These are phyloP conservation scores for Leucocoprinus leucothites DNA, from an alignment of 768 basidiomycete species.

Conservation along the genomic window DNA sequence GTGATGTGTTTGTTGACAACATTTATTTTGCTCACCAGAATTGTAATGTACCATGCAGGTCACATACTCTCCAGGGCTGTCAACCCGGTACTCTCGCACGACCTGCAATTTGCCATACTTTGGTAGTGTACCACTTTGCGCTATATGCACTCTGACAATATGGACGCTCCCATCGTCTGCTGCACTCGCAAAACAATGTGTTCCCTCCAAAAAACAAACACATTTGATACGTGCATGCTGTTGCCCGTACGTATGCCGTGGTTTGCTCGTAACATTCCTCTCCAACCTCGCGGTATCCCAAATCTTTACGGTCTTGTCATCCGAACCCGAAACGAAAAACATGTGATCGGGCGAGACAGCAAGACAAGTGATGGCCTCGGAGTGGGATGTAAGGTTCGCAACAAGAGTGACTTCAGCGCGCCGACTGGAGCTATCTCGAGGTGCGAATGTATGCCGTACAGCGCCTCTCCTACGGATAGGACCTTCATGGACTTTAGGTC, in stretches of 20 bases:
- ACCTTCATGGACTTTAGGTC: slow-evolving; percentile 81
- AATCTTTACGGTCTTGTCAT: slow-evolving; percentile 91
- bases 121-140: slow-evolving; percentile 63
- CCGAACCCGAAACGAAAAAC: slow-evolving; percentile 92
- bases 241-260: slow-evolving; percentile 60
- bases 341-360: slow-evolving; percentile 90
- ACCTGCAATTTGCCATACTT: slow-evolving; percentile 81
- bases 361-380: slow-evolving; percentile 73
- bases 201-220: slow-evolving; percentile 80
- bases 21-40: slow-evolving; percentile 7
- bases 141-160: slow-evolving; percentile 79
- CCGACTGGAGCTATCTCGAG: slow-evolving; percentile 58
- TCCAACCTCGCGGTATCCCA: slow-evolving; percentile 95
- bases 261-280: slow-evolving; percentile 88
- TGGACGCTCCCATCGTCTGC: slow-evolving; percentile 83
- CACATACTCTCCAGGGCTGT: slow-evolving; percentile 73
- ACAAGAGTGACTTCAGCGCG: slow-evolving; percentile 79
- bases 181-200: slow-evolving; percentile 87
- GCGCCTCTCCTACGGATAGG: slow-evolving; percentile 76
- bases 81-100: slow-evolving; percentile 77
- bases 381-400: slow-evolving; percentile 81
- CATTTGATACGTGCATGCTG: slow-evolving; percentile 61
- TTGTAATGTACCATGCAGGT: slow-evolving; percentile 77
- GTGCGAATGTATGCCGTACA: slow-evolving; percentile 61
- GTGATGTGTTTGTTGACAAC: not conserved